Percentiles rank a stretch among this genome's conserved stretches.
Evolutionary conservation across 225 moss, liverwort and hornwort species (phyloP).

Genomic region (Physcomitrellopsis africana): DNA sequence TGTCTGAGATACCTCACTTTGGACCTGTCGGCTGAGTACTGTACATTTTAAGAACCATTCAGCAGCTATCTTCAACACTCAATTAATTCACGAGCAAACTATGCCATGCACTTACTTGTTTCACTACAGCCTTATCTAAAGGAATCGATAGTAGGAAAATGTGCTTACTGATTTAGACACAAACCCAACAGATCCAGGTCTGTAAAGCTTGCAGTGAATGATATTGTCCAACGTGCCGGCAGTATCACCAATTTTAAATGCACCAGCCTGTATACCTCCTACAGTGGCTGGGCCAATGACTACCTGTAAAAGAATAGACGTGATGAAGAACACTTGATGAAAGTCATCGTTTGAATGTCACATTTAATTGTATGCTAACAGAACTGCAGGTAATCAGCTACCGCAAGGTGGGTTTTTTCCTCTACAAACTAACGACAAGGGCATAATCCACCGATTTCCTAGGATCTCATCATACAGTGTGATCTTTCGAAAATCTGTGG

Average conservation of each 20-base stretch:
- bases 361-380: not conserved
- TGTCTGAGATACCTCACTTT: not conserved
- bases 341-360: not conserved
- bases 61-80: not conserved
- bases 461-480: not conserved
- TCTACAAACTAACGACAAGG: not conserved
- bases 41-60: not conserved
- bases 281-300: slow-evolving; percentile 75
- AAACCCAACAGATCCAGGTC: slow-evolving; percentile 80
- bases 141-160: not conserved
- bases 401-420: slow-evolving; percentile 28
- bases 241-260: slow-evolving; percentile 84
- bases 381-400: slow-evolving; percentile 12
- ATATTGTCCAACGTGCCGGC: slow-evolving; percentile 82
- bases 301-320: slow-evolving; percentile 19
- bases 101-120: not conserved
- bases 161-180: slow-evolving; percentile 66
- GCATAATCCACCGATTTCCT: not conserved
- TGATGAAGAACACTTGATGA: slow-evolving; percentile 4
- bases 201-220: slow-evolving; percentile 71
- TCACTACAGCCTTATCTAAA: not conserved
- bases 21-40: not conserved
- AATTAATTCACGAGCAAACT: not conserved
- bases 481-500: not conserved
- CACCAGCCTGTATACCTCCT: slow-evolving; percentile 83